Evolutionary conservation across 257 asterid genomes (phyloP).

Genomic region (Fraxinus cuspidata): DNA sequence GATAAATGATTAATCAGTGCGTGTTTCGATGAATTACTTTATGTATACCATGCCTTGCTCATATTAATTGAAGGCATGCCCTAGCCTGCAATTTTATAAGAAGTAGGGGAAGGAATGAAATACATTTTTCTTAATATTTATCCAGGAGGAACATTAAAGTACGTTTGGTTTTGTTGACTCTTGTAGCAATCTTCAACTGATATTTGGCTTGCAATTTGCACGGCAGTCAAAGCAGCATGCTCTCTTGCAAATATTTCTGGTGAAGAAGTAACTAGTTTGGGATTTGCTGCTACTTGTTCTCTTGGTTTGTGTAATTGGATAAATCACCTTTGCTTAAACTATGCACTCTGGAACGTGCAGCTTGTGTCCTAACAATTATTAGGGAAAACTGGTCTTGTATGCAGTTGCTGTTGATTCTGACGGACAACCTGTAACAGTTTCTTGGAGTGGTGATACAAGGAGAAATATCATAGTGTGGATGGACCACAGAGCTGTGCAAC

Average conservation of each 20-base stretch:
- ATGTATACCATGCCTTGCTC: no score
- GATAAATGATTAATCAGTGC: constrained; percentile 10
- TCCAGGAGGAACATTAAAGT: constrained; percentile 6
- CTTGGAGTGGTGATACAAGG: constrained; percentile 86
- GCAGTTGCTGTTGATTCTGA: constrained; percentile 94
- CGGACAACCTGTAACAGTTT: constrained; percentile 94
- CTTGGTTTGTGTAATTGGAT: constrained; percentile 59
- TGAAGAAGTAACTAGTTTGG: constrained; percentile 82
- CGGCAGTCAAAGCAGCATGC: constrained; percentile 90
- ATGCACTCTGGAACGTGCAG: constrained; percentile 25
- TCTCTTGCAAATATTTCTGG: constrained; percentile 67
- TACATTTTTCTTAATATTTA: not conserved
- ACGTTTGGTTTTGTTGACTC: not conserved
- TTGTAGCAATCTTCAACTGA: constrained; percentile 95
- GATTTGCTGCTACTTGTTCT: constrained; percentile 97
- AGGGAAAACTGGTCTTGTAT: constrained; percentile 40
- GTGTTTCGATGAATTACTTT: constrained; percentile 11
- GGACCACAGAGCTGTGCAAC: constrained; percentile 98
- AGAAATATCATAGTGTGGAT: constrained; percentile 96
- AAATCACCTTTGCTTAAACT: constrained; percentile 12
- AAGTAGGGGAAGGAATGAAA: not conserved
- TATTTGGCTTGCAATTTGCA: constrained; percentile 97
- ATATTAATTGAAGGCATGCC: not conserved
- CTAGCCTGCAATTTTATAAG: not conserved
- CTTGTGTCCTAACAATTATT: constrained; percentile 36